Evolutionary conservation across 345 rosid species (phyloP).

Genomic region (Rubroshorea leprosula): DNA sequence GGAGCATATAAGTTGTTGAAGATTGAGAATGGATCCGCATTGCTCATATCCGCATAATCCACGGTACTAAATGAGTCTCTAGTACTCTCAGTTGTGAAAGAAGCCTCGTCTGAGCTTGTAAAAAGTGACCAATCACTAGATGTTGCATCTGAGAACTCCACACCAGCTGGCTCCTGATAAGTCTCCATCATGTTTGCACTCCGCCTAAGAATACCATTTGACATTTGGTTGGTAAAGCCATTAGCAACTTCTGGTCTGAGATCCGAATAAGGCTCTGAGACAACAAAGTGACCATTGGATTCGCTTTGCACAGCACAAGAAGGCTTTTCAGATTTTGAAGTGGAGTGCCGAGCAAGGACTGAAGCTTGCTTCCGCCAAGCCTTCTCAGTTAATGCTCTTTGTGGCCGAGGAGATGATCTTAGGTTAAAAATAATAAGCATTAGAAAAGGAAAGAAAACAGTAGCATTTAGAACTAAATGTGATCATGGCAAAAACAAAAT

Average conservation of each 20-base stretch:
- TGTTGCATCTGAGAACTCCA: conserved; percentile 54
- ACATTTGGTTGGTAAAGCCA: conserved; percentile 9
- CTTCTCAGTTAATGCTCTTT: conserved; percentile 31
- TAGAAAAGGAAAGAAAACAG: conserved; percentile 1
- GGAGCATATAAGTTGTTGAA: conserved; percentile 39
- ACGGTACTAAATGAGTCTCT: conserved; percentile 78
- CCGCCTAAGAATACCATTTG: conserved; percentile 21
- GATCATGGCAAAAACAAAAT: too few species aligned
- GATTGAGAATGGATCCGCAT: conserved; percentile 40
- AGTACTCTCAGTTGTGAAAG: conserved; percentile 83
- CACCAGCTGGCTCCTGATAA: conserved; percentile 6
- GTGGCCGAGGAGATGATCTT: conserved; percentile 72
- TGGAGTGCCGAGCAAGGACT: conserved; percentile 23
- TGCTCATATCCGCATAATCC: conserved; percentile 56
- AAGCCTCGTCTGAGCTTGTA: conserved; percentile 88
- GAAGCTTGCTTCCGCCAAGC: conserved; percentile 23
- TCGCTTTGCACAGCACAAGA: conserved; percentile 39
- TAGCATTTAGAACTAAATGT: too few species aligned
- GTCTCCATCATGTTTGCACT: conserved; percentile 28
- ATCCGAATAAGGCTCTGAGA: conserved; percentile 20
- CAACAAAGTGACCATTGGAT: conserved; percentile 20
- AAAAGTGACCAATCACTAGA: conserved; percentile 84
- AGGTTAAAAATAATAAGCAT: neutral
- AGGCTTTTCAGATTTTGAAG: conserved; percentile 29
- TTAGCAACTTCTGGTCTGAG: conserved; percentile 16